Conservation (phyloP, 441 rosid species). For the Bocquillonia castaneifolia region DNA sequence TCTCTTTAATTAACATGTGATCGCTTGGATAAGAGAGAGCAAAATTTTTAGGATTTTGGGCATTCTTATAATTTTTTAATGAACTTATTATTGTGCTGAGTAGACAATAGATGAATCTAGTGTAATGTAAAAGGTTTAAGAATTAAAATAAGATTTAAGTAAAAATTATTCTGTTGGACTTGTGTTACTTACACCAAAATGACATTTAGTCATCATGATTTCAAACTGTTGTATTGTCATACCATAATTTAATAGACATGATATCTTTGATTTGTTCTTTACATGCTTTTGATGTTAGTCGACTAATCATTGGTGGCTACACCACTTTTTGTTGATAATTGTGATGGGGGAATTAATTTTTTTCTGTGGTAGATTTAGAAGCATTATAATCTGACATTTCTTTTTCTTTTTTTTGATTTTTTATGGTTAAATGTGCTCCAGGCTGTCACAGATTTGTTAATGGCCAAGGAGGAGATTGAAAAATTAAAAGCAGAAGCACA, state of each 20-base stretch:
- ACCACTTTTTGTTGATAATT: background rate
- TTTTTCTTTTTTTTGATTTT: background rate
- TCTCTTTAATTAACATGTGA: background rate
- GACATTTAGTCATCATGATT: background rate
- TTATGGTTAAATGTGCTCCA: conserved; percentile 30
- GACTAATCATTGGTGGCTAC: background rate
- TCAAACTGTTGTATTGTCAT: background rate
- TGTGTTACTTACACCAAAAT: background rate
- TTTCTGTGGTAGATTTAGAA: background rate
- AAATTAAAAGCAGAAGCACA: conserved; percentile 74
- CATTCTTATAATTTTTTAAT: background rate
- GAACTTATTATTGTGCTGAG: background rate
- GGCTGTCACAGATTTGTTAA: conserved; percentile 51
- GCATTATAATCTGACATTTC: background rate
- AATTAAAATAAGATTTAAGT: background rate
- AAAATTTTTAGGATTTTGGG: too few species aligned
- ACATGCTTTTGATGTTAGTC: background rate
- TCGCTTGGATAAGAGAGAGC: conserved; percentile 2
- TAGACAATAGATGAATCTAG: background rate
- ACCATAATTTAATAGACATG: background rate
- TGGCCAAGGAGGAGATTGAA: conserved; percentile 64
- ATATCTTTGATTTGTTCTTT: background rate
- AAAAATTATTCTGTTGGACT: background rate
- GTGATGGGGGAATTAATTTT: background rate
- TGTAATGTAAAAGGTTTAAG: background rate